These are phyloP conservation scores for Myxozyma melibiosi DNA, from an alignment of 805 yeast species.

Conservation along the genomic window DNA sequence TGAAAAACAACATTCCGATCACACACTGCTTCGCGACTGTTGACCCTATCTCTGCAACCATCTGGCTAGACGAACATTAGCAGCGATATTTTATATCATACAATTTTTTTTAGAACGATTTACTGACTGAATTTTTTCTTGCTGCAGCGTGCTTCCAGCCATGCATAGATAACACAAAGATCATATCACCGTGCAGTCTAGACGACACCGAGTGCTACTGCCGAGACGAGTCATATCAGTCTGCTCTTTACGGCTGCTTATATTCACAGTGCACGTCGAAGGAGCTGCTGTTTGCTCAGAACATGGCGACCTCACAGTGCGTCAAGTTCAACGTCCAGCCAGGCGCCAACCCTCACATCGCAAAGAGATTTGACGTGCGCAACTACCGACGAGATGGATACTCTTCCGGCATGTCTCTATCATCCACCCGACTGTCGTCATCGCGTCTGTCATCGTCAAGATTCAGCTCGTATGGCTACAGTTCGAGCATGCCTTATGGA, in stretches of 20 bases:
- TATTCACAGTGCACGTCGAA: constrained; percentile 29
- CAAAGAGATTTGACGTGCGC: constrained; percentile 17
- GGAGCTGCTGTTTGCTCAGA: constrained; percentile 32
- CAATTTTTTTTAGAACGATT: not conserved
- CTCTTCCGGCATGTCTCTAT: constrained; percentile 3
- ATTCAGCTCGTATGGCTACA: too few relatives aligned
- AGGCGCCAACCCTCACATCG: constrained; percentile 33
- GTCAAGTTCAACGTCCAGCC: constrained; percentile 30
- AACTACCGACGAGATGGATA: not conserved
- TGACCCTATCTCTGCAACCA: too few relatives aligned
- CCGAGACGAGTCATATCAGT: constrained; percentile 29
- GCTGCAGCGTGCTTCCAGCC: constrained; percentile 27
- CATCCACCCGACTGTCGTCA: constrained; percentile 14
- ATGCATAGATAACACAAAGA: constrained; percentile 30
- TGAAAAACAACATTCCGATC: not conserved
- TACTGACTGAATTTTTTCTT: not conserved
- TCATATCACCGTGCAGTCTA: constrained; percentile 25
- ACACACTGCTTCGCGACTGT: too few relatives aligned
- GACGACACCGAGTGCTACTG: constrained; percentile 25
- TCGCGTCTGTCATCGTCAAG: not conserved
- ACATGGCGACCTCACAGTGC: constrained; percentile 29
- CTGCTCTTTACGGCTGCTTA: constrained; percentile 25
- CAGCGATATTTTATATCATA: too few relatives aligned
- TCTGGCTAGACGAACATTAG: too few relatives aligned
- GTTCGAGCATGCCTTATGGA: constrained; percentile 1